Conservation (phyloP, 441 rosid species). For the Melastoma candidum region DNA sequence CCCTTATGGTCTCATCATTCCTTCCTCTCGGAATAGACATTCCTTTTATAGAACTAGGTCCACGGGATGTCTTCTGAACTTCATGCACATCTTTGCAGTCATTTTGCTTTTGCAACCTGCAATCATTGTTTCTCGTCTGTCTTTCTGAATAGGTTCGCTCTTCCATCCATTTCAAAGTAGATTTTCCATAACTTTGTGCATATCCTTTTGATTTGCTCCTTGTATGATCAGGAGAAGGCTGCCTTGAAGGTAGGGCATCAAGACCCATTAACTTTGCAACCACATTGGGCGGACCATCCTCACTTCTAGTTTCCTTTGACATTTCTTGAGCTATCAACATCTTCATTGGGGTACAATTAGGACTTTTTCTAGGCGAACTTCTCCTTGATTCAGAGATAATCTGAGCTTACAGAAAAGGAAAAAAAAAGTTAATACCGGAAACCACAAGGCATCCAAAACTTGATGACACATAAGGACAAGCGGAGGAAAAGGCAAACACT, state of each 20-base stretch:
- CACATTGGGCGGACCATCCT: constrained; percentile 56
- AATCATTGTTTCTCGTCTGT: constrained; percentile 37
- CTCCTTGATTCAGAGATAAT: constrained; percentile 50
- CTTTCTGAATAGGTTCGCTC: constrained; percentile 32
- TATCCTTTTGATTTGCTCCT: constrained; percentile 45
- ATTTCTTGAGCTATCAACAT: constrained; percentile 74
- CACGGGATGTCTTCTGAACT: constrained; percentile 54
- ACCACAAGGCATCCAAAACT: neutral
- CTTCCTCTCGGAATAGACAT: constrained; percentile 44
- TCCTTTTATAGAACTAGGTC: constrained; percentile 32
- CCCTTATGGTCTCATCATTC: constrained; percentile 26
- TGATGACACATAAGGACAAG: neutral
- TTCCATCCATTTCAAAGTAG: constrained; percentile 33
- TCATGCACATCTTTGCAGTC: constrained; percentile 67
- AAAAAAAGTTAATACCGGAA: constrained; percentile 12
- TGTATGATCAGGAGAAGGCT: constrained; percentile 26
- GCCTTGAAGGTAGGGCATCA: constrained; percentile 61
- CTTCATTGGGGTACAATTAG: constrained; percentile 65
- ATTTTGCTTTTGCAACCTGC: constrained; percentile 29
- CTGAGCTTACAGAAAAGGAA: constrained; percentile 24
- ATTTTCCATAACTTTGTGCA: constrained; percentile 31
- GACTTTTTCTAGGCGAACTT: constrained; percentile 51
- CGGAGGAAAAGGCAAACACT: too few relatives aligned
- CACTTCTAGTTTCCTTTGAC: constrained; percentile 61
- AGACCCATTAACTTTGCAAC: constrained; percentile 98